Percentiles rank a stretch among this genome's conserved stretches.
These are phyloP conservation scores for Alternaria tenuissima DNA, from an alignment of 2,329 filamentous ascomycete species.

Conservation along the genomic window DNA sequence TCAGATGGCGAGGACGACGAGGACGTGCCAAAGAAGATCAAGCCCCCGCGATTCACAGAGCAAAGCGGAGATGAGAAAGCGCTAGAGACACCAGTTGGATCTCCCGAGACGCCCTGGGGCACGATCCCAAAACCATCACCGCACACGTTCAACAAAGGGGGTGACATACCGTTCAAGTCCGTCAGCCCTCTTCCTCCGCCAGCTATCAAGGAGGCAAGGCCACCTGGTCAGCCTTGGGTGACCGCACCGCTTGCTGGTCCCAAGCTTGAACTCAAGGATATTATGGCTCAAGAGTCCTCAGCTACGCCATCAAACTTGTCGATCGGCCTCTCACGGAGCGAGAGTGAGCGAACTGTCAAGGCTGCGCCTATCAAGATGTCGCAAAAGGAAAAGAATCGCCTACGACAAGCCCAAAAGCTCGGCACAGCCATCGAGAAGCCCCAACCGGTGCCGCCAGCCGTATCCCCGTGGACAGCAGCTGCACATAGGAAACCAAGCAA, in stretches of 20 bases:
- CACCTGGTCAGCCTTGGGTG: constrained; percentile 61
- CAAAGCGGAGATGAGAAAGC: constrained; percentile 11
- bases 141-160: constrained; percentile 14
- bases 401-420: constrained; percentile 50
- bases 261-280: constrained; percentile 78
- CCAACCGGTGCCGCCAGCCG: constrained; percentile 39
- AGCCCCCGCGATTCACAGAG: constrained; percentile 32
- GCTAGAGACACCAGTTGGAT: constrained; percentile 26
- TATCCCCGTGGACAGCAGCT: constrained; percentile 48
- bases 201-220: constrained; percentile 30
- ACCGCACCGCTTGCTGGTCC: constrained; percentile 62
- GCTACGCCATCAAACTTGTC: constrained; percentile 62
- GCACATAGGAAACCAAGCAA: constrained; percentile 42
- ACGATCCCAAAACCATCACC: constrained; percentile 27
- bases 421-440: constrained; percentile 39
- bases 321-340: constrained; percentile 54
- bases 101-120: constrained; percentile 39
- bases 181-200: constrained; percentile 33
- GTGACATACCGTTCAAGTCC: constrained; percentile 29
- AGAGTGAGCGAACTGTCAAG: constrained; percentile 45
- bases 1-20: constrained; percentile 71
- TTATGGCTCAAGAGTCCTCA: constrained; percentile 71
- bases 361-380: constrained; percentile 71
- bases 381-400: constrained; percentile 86
- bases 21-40: constrained; percentile 24